Base-by-base conservation (phyloP, 768 basidiomycete genomes). In the Pholiota molesta region DNA sequence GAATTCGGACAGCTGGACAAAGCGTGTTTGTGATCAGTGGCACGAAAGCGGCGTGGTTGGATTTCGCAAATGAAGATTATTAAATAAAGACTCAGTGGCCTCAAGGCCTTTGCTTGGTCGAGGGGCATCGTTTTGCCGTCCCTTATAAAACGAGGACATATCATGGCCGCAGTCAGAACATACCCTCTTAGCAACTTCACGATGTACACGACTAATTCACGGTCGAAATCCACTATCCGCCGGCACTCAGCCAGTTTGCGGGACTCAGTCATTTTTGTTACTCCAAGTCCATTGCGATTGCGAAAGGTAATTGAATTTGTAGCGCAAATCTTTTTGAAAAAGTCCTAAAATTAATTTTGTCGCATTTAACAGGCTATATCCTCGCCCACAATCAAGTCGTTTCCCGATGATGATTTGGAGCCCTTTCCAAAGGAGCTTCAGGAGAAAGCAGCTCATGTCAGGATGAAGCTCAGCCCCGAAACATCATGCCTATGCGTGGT, bases 361-460 rank as follows among this genome's bases (percentile, higher is more conserved):
- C 23, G 10, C 8, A 17, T 35, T 10, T 19, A 14, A 51, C n/a
- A 59, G 57, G 47, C 47, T 10, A 17, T 52, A 19, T 59, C 47
- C 4, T 52, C 57, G 7, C 57, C 57, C 16, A 59, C 16, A 19
- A 26, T 59, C n/a, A 17, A 16, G 31, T 26, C 28, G 1, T 33
- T 33, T n/a, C 21, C 45, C 4, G 47, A 26, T 9, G 19, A 23
- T 21, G 35, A 14, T 23, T 3, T 23, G 8, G 29, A 29, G 26
- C 57, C 57, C 1, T 59, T 52, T 26, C 45, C 57, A 0, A 23
- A 9, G 26, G 47, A 59, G 29, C 31, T 59, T 2, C 57, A 52
- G 37, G 47, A 59, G 19, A 47, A 13, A 23, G 57, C 57, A 5
- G 49, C 35, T 8, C 5, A 44, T 31, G 57, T 33, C 21, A 59